These are phyloP conservation scores for Suillus sp. DNA, from an alignment of 768 basidiomycete species.

Conservation along the genomic window DNA sequence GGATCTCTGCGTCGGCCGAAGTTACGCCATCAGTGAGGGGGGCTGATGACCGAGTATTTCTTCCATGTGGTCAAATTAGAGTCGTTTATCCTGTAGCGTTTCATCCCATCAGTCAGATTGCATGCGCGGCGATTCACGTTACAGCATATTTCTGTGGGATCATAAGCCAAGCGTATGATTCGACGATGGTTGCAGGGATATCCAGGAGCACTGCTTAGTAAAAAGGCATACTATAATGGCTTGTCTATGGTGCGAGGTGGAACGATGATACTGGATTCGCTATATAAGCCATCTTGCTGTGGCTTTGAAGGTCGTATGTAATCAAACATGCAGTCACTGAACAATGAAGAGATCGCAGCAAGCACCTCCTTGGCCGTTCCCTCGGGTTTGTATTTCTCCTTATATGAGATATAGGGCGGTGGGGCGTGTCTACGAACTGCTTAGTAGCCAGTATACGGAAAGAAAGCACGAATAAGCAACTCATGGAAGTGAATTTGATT, in stretches of 20 bases:
- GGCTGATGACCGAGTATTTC: neutral
- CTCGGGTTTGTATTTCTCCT: constrained; percentile 39
- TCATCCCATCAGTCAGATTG: constrained; percentile 44
- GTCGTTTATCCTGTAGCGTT: constrained; percentile 62
- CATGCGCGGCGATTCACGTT: constrained; percentile 37
- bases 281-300: constrained; percentile 19
- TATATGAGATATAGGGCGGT: constrained; percentile 60
- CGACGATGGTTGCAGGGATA: constrained; percentile 15
- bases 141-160: constrained; percentile 44
- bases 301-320: constrained; percentile 28
- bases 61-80: constrained; percentile 63
- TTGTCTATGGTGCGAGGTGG: constrained; percentile 20
- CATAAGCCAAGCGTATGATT: constrained; percentile 19
- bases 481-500: constrained; percentile 69
- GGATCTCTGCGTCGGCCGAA: constrained; percentile 50
- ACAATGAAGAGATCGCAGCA: constrained; percentile 20
- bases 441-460: constrained; percentile 27
- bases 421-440: constrained; percentile 71
- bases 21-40: neutral
- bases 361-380: constrained; percentile 46
- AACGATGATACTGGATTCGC: constrained; percentile 36
- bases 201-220: neutral
- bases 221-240: constrained; percentile 26
- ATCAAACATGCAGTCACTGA: constrained; percentile 19
- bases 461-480: constrained; percentile 29